Conservation (phyloP, 768 basidiomycete species). For the Amanita fuliginea region DNA sequence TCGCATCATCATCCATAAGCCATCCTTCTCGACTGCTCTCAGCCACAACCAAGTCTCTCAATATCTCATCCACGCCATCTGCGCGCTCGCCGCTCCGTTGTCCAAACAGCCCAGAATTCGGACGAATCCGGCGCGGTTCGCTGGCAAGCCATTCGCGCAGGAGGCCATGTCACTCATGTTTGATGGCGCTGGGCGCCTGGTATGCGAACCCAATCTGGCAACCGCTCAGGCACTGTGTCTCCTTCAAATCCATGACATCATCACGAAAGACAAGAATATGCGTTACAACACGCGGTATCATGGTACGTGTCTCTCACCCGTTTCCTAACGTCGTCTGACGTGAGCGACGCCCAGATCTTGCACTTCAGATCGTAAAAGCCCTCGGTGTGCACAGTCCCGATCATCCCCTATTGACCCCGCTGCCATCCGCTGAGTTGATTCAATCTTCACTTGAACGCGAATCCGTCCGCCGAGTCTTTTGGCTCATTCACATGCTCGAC, state of each 20-base stretch:
- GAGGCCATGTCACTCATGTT: constrained; percentile 64
- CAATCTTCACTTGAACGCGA: constrained; percentile 61
- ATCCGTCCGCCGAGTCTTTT: constrained; percentile 73
- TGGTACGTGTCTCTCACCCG: constrained; percentile 22
- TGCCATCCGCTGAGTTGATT: constrained; percentile 48
- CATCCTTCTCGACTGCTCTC: constrained; percentile 60
- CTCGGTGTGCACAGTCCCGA: constrained; percentile 58
- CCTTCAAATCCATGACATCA: constrained; percentile 56
- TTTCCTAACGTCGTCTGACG: constrained; percentile 7
- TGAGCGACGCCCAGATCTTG: constrained; percentile 35
- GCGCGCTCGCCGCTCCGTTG: constrained; percentile 68
- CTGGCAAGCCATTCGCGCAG: constrained; percentile 46
- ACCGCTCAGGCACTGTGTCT: constrained; percentile 71
- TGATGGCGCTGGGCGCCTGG: constrained; percentile 51
- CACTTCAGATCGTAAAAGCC: constrained; percentile 54
- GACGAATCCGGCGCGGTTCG: constrained; percentile 41
- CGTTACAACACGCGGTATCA: constrained; percentile 35
- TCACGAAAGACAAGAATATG: constrained; percentile 28
- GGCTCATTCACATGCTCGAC: constrained; percentile 62
- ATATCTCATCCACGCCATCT: constrained; percentile 63
- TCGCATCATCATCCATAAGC: constrained; percentile 67
- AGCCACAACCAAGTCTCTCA: constrained; percentile 56
- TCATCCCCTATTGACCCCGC: constrained; percentile 45
- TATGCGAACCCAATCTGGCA: constrained; percentile 51
- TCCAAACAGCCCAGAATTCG: constrained; percentile 57